Evolutionary conservation across 176 grass and related monocot genomes (phyloP), one percentile per base, ranked within the genome.

Genomic region (Paspalum notatum): DNA sequence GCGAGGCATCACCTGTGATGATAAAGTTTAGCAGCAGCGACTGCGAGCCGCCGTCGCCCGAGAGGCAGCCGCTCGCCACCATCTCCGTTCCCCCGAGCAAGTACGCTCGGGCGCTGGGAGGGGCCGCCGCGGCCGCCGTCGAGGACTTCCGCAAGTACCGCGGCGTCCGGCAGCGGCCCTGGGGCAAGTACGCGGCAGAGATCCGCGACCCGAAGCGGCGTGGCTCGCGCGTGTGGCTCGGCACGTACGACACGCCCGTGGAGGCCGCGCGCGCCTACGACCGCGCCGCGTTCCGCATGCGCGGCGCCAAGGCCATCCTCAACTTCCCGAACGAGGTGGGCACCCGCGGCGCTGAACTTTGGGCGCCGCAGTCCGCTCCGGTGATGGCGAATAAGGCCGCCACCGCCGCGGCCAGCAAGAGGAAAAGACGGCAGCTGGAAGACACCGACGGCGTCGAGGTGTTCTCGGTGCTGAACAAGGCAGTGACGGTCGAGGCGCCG

Each of bases 141-240:
- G 81, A 60, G 2, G 89, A 91, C 49, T 87, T 54, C 71, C 80
- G 76, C 67, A 94, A 91, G 83, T 91, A 94, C 79, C 92, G 89
- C 16, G 92, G 89, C 12, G 92, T 89, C 16, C 75, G 92, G 77
- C 90, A 87, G 87, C 82, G 87, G 5, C 89, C 89, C 3, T 98
- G 95, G 95, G 95, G 95, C 0, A 92, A 93, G 75, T 98, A 83
- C 53, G 92, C 92, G 22, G 88, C 95, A 12, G 95, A 98, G 95
- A 98, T 98, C 86, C 90, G 95, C 22, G 95, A 98, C 43, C 88
- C 90, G 0, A 92, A 90, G 62, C 82, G 80, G 0, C 89, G 90
- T 1, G 93, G 93, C n/a, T 90, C 93, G 66, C 89, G 93, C 72
- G 93, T 88, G 64, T 95, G 93, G 93, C 93, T 95, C 11, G 93